Percentiles rank a stretch among this genome's conserved stretches.
These are phyloP conservation scores for Peronospora tabacina DNA, from an alignment of 352 stramenopile species.

Conservation along the genomic window DNA sequence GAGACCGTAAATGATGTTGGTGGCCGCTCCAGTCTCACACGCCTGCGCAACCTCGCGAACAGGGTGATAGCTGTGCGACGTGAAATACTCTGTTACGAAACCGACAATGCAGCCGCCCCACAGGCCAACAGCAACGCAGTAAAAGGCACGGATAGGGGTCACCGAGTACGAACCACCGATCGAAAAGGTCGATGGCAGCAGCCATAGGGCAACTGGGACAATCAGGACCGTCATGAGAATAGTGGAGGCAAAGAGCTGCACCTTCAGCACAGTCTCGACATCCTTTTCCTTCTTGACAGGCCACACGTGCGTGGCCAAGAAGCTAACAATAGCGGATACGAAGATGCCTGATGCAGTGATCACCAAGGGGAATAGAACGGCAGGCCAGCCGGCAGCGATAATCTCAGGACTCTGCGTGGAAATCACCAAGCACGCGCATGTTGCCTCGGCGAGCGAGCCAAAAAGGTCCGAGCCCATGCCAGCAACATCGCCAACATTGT, in stretches of 20 bases:
- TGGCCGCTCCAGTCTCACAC: constrained; percentile 97
- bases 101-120: constrained; percentile 97
- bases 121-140: constrained; percentile 92
- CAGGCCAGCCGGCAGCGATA: constrained; percentile 88
- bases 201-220: constrained; percentile 83
- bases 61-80: constrained; percentile 94
- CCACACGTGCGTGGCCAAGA: constrained; percentile 96
- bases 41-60: constrained; percentile 94
- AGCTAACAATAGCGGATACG: constrained; percentile 93
- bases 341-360: constrained; percentile 96
- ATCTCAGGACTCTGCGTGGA: constrained; percentile 88
- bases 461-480: constrained; percentile 99
- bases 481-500: constrained; percentile 99
- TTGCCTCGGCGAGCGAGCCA: constrained; percentile 97
- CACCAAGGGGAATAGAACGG: constrained; percentile 94
- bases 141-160: constrained; percentile 83
- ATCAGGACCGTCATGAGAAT: constrained; percentile 92
- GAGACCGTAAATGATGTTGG: constrained; percentile 99
- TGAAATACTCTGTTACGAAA: constrained; percentile 99
- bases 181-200: constrained; percentile 89
- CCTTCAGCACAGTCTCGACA: constrained; percentile 95
- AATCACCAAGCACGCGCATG: constrained; percentile 97
- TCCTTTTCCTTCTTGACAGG: constrained; percentile 93
- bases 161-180: constrained; percentile 68
- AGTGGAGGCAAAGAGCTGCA: constrained; percentile 97